phyloP scores from a whole-genome alignment of 2,329 filamentous ascomycete genomes.

The Fusarium verticillioides region DNA sequence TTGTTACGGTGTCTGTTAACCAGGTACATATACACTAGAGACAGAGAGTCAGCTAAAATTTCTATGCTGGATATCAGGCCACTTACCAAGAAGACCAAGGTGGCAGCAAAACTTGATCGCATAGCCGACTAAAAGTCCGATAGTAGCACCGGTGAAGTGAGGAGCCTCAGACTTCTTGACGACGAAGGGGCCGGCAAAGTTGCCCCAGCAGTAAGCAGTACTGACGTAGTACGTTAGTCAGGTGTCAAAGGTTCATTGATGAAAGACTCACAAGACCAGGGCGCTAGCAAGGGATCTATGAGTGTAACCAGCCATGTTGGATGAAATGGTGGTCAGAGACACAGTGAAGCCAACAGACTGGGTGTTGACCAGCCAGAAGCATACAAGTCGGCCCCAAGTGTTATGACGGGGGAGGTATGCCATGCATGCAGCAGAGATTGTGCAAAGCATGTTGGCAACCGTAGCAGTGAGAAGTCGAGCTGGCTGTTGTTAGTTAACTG shows the following conservation, averaged over 20 bases:
- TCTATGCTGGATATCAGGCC: accelerated
- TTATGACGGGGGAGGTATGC: constrained; percentile 7
- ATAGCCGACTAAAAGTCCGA: not conserved
- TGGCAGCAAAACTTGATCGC: constrained; percentile 4
- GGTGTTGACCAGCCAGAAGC: constrained; percentile 7
- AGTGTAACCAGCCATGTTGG: constrained; percentile 12
- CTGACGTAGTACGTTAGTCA: not conserved
- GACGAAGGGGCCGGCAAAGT: constrained; percentile 4
- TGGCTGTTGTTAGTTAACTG: not conserved
- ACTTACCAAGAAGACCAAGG: constrained; percentile 2
- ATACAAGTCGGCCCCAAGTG: constrained; percentile 2
- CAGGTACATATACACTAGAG: constrained; percentile 3
- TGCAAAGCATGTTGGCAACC: constrained; percentile 6
- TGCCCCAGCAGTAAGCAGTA: constrained; percentile 7
- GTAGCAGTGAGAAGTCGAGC: constrained; percentile 2
- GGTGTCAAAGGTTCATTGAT: accelerated
- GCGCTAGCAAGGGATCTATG: constrained; percentile 2
- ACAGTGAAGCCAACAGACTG: constrained; percentile 7
- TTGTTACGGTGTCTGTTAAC: constrained; percentile 17
- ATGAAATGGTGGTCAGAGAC: constrained; percentile 8
- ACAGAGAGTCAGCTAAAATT: not conserved
- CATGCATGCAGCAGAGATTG: constrained; percentile 3
- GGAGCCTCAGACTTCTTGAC: constrained; percentile 4
- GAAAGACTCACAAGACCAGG: not conserved
- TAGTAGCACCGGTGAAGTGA: constrained; percentile 1